Evolutionary conservation across 2,329 filamentous ascomycete genomes (phyloP), one percentile per base, ranked within the genome.

Genomic region (Fusarium solani-melongenae): DNA sequence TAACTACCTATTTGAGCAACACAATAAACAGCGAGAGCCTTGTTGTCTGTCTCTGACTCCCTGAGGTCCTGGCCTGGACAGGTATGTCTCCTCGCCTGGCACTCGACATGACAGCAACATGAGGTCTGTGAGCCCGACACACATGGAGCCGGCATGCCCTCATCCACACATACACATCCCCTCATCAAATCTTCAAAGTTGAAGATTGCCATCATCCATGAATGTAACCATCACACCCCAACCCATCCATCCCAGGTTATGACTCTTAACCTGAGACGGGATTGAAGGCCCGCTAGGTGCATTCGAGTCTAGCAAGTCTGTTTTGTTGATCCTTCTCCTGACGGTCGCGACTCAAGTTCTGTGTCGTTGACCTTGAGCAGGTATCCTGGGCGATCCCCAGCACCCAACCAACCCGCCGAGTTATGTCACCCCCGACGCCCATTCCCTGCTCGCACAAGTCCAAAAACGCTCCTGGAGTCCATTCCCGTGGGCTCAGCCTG

Each of bases 1-100:
- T 70, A 73, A 73, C 71, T 74, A 73, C 72, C 71, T 74, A 36
- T 62, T 57, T 58, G 55, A 73, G 64, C 63, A 60, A 59, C 67
- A 69, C 57, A 57, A 67, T 49, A 73, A 69, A 64, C 41, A 70
- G 33, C 53, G 62, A 69, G 58, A 62, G 61, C 61, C 62, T 70
- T 67, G 66, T 60, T 36, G 69, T 55, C 27, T 57, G 24, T 33
- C 29, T 44, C 15, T 20, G 53, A 15, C 53, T 49, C 44, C 51
- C 53, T 44, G 29, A 53, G 39, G 20, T 55, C 60, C 41, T 33
- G 58, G 27, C 46, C 46, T 29, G 17, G 17, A 27, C 17, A 51
- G 46, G 46, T 20, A 36, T 53, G 22, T 53, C 38, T 44, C 38
- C 20, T 41, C 17, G 33, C 59, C 59, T 31, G 41, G 38, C 51